phyloP scores from a whole-genome alignment of 108 stramenopile species.

The Skeletonema marinoi region DNA sequence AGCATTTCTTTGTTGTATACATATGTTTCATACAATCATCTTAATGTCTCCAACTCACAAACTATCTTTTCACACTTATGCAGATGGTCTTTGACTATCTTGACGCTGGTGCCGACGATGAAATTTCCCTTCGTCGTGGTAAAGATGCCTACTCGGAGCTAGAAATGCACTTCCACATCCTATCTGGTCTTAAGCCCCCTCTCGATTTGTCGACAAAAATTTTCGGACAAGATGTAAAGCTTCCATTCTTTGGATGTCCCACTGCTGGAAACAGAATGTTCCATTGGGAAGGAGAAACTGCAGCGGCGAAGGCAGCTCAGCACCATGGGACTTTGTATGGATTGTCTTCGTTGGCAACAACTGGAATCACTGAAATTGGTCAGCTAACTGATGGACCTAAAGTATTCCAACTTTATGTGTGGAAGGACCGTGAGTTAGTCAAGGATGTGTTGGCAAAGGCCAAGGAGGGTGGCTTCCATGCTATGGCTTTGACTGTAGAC shows the following conservation, averaged over 20 bases:
- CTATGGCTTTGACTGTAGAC: conserved; percentile 95
- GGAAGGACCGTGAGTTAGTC: conserved; percentile 95
- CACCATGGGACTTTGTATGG: conserved; percentile 89
- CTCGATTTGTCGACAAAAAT: conserved; percentile 86
- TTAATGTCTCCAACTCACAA: not conserved
- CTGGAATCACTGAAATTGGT: conserved; percentile 85
- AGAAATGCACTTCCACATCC: conserved; percentile 92
- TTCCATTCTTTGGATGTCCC: conserved; percentile 92
- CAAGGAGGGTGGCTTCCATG: conserved; percentile 94
- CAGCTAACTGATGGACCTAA: conserved; percentile 77
- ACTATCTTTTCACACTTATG: not conserved
- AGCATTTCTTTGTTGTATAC: not conserved
- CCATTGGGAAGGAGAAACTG: conserved; percentile 92
- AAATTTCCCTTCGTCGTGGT: conserved; percentile 86
- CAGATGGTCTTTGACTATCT: conserved; percentile 95
- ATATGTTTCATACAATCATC: not conserved
- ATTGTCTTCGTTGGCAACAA: conserved; percentile 86
- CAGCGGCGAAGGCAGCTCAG: conserved; percentile 86
- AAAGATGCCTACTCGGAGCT: conserved; percentile 91
- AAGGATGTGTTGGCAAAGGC: conserved; percentile 92
- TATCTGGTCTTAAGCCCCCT: conserved; percentile 90
- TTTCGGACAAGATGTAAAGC: conserved; percentile 78
- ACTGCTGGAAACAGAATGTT: conserved; percentile 95
- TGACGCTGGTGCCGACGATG: conserved; percentile 91
- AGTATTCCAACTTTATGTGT: conserved; percentile 97